phyloP scores from a whole-genome alignment of 2,329 filamentous ascomycete genomes.

The Tetracladium maxilliforme region DNA sequence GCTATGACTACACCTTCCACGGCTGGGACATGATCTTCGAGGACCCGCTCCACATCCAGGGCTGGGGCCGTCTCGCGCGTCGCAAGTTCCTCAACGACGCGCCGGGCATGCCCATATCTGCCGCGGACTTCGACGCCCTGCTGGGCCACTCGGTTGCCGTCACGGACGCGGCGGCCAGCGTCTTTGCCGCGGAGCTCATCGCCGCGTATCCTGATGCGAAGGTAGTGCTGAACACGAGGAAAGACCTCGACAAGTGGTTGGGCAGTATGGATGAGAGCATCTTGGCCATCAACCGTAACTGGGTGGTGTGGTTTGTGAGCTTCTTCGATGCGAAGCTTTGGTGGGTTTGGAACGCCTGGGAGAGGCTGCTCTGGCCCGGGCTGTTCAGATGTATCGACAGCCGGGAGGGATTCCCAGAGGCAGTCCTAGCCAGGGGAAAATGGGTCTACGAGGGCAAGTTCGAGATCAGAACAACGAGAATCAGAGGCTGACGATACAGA shows the following conservation, averaged over 20 bases:
- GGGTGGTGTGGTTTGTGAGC: background rate
- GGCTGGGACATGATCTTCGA: slow-evolving; percentile 19
- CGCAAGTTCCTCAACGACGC: too few species aligned
- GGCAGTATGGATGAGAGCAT: slow-evolving; percentile 4
- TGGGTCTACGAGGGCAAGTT: slow-evolving; percentile 2
- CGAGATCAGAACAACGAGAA: slow-evolving; percentile 2
- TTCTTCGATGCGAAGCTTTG: background rate
- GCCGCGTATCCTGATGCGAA: slow-evolving; percentile 8
- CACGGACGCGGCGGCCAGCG: slow-evolving; percentile 2
- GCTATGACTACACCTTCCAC: slow-evolving; percentile 18
- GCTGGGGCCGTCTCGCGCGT: slow-evolving; percentile 11
- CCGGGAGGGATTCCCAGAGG: slow-evolving; percentile 1
- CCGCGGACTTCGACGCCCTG: slow-evolving; percentile 1
- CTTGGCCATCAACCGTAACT: slow-evolving; percentile 1
- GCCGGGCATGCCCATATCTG: too few species aligned
- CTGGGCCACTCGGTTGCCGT: background rate
- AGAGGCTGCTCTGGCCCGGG: background rate
- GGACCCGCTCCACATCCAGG: slow-evolving; percentile 7
- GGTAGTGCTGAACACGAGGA: slow-evolving; percentile 6
- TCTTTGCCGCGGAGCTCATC: slow-evolving; percentile 13
- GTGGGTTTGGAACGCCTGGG: background rate
- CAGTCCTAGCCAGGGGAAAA: slow-evolving; percentile 1
- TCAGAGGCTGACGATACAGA: slow-evolving; percentile 2
- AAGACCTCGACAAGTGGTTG: slow-evolving; percentile 6
- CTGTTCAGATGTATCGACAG: background rate